Base-by-base conservation (phyloP, 1,139 yeast genomes). In the Geotrichum reessii region DNA sequence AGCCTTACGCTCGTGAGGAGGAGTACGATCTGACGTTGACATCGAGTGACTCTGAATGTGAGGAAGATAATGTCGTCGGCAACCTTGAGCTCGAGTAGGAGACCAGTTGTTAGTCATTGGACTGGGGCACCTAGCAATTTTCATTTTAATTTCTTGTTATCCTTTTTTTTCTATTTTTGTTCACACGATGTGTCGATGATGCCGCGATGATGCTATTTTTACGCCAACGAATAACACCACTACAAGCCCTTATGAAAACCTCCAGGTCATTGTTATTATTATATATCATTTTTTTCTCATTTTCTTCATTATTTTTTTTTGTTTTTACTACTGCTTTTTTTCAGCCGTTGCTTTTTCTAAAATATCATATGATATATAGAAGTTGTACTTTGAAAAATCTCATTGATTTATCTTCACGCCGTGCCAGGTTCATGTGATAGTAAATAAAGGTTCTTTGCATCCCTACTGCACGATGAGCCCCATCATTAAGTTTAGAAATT, bases 11-110 rank as follows among this genome's bases (percentile, higher is more conserved):
- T 56, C 77, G 74, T 57, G 78, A 77, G 57, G 81, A 78, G 54
- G 82, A 79, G 65, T 79, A 81, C 67, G 83, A 77, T 62, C 68
- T 80, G 63, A 77, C 73, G 55, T 59, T 69, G 49, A 68, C 71
- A 3, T 65, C 69, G 14, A 28, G 42, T 21, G 58, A 55, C 4
- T 67, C 64, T 50, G 64, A 65, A 4, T 58, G 55, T 47, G 62
- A 59, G 58, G 63, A 65, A 50, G 72, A 71, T 24, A 73, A 68
- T 56, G 71, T 74, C 21, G 76, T 73, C 12, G 79, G 78, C 8
- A 77, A 74, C 53, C 64, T 75, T 57, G 79, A 76, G 62, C 59
- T 74, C 63, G 76, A 71, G 33, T 72, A 61, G 47, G 44, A n/a
- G 17, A 37, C 44, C 44, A 7, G 4, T 17, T 17, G 44, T 37